Evolutionary conservation across 352 stramenopile species (phyloP).

Genomic region (Phytopythium vexans): DNA sequence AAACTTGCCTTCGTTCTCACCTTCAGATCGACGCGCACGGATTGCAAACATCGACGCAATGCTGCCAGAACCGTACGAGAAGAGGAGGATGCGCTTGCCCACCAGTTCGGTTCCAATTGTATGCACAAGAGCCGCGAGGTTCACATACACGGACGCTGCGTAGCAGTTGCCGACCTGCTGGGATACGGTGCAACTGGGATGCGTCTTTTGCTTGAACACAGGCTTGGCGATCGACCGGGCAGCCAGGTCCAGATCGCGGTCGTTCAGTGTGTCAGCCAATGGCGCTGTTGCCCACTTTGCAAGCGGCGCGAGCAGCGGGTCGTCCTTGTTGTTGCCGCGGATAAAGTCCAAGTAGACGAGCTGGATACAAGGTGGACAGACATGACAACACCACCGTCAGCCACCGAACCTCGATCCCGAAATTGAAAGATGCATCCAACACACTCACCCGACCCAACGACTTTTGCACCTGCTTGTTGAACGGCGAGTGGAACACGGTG

Average conservation of each 20-base stretch:
- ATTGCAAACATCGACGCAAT: slow-evolving; percentile 96
- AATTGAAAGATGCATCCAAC: too few species aligned
- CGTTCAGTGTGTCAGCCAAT: slow-evolving; percentile 90
- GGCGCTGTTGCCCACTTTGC: slow-evolving; percentile 72
- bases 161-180: slow-evolving; percentile 96
- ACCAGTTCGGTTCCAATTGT: slow-evolving; percentile 39
- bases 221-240: slow-evolving; percentile 77
- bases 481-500: slow-evolving; percentile 97
- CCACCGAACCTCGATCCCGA: background rate
- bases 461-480: slow-evolving; percentile 99
- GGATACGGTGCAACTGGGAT: slow-evolving; percentile 82
- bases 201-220: slow-evolving; percentile 77
- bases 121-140: slow-evolving; percentile 91
- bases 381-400: background rate
- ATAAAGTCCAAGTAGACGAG: slow-evolving; percentile 61
- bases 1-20: slow-evolving; percentile 49
- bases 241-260: slow-evolving; percentile 88
- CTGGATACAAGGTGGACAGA: slow-evolving; percentile 5
- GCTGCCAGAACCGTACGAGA: slow-evolving; percentile 96
- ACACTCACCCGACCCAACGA: slow-evolving; percentile 86
- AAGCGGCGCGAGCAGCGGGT: slow-evolving; percentile 20
- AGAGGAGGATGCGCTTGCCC: slow-evolving; percentile 88
- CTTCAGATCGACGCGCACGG: slow-evolving; percentile 12
- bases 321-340: slow-evolving; percentile 24
- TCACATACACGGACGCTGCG: slow-evolving; percentile 96